phyloP scores from a whole-genome alignment of 495 filamentous ascomycete genomes.

The Neurospora tetraspora region DNA sequence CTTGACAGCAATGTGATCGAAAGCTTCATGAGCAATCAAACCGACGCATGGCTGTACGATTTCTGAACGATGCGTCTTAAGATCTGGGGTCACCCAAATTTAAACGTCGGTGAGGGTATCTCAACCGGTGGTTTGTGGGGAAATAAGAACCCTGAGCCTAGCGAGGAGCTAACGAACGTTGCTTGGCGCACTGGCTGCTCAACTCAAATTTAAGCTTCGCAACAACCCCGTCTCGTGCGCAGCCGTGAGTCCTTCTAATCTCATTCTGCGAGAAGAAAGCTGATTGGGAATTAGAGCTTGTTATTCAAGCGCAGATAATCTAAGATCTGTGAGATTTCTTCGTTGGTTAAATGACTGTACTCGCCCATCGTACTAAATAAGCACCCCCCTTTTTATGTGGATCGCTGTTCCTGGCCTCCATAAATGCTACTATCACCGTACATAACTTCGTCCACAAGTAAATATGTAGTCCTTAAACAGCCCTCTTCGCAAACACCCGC shows the following conservation, averaged over 20 bases:
- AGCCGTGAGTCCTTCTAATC: background rate
- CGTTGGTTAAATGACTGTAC: background rate
- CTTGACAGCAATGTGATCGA: background rate
- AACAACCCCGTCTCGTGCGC: background rate
- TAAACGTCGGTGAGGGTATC: background rate
- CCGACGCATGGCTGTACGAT: background rate
- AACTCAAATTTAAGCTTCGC: background rate
- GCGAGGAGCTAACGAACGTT: background rate
- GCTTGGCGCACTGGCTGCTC: background rate
- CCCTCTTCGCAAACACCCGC: conserved; percentile 64
- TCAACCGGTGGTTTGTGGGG: background rate
- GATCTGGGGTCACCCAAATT: background rate
- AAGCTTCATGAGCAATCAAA: background rate
- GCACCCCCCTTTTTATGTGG: background rate
- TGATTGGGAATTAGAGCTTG: background rate
- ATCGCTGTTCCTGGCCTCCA: background rate
- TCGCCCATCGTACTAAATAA: background rate
- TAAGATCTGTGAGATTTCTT: background rate
- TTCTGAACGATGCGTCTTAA: background rate
- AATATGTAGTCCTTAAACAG: conserved; percentile 14
- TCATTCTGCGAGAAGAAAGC: background rate
- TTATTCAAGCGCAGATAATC: background rate
- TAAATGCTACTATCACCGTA: background rate
- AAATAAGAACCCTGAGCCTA: background rate
- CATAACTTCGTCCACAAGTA: no score